A percentile compares a stretch with the other conserved stretches of the same genome.
Conservation (phyloP, 2,329 filamentous ascomycete genomes). For the Calonectria crousiana region DNA sequence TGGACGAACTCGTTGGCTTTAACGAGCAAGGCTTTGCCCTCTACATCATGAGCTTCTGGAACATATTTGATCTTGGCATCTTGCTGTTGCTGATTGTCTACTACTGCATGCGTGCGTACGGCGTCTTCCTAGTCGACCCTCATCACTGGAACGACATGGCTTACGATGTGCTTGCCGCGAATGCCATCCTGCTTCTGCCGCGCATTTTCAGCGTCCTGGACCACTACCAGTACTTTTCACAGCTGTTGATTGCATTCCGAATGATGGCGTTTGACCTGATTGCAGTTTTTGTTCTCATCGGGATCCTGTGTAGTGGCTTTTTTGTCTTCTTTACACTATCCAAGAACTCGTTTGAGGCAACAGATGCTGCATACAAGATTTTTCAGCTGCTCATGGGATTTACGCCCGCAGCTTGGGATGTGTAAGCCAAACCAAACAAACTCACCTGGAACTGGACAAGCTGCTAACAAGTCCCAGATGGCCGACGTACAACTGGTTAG, state of each 20-base stretch:
- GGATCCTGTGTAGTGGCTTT: constrained; percentile 93
- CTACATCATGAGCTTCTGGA: constrained; percentile 99
- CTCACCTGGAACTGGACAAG: neutral
- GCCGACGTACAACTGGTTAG: constrained; percentile 81
- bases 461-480: constrained; percentile 59
- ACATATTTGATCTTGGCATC: constrained; percentile 93
- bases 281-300: constrained; percentile 84
- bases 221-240: constrained; percentile 96
- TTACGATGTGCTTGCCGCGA: constrained; percentile 93
- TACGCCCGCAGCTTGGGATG: constrained; percentile 93
- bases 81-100: constrained; percentile 87
- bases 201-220: constrained; percentile 93
- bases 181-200: constrained; percentile 89
- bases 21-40: constrained; percentile 96
- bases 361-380: constrained; percentile 86
- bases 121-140: constrained; percentile 83
- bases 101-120: constrained; percentile 90
- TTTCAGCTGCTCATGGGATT: constrained; percentile 98
- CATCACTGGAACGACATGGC: constrained; percentile 84
- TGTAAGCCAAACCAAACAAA: constrained; percentile 62
- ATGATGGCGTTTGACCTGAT: constrained; percentile 93
- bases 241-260: constrained; percentile 91
- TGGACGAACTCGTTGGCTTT: constrained; percentile 95
- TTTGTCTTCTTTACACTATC: constrained; percentile 94
- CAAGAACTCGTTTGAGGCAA: constrained; percentile 75